Conservation (phyloP, 2,329 filamentous ascomycete genomes). For the Colletotrichum sp. region DNA sequence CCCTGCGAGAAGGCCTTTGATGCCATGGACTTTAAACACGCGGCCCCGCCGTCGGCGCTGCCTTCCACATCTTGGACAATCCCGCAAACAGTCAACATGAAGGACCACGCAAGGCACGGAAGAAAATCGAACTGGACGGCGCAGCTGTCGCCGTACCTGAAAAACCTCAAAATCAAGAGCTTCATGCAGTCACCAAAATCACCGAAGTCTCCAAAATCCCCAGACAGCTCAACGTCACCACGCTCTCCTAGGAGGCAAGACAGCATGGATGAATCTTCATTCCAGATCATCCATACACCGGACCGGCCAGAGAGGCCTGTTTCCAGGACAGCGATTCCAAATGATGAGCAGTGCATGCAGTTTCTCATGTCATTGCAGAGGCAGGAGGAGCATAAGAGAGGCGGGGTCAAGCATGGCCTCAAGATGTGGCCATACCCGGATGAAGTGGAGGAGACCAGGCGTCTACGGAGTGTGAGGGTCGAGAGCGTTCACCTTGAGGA, state of each 20-base stretch:
- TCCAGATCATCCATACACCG: constrained; percentile 18
- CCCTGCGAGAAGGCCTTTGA: neutral
- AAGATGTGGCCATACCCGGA: constrained; percentile 11
- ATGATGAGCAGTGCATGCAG: constrained; percentile 22
- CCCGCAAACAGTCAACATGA: constrained; percentile 18
- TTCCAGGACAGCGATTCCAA: constrained; percentile 16
- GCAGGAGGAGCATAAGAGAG: constrained; percentile 13
- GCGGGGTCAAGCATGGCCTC: neutral
- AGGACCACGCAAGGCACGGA: constrained; percentile 13
- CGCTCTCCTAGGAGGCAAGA: neutral
- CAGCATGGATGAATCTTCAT: neutral
- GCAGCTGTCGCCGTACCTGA: constrained; percentile 14
- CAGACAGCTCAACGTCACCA: neutral
- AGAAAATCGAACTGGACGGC: constrained; percentile 15
- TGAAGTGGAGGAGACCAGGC: constrained; percentile 1
- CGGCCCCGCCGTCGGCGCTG: constrained; percentile 5
- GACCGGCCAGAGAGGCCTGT: constrained; percentile 18
- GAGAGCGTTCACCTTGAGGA: constrained; percentile 17
- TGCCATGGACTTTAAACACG: constrained; percentile 18
- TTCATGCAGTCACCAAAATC: constrained; percentile 2
- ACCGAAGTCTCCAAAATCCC: neutral
- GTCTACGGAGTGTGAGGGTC: neutral
- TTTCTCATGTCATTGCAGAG: constrained; percentile 19
- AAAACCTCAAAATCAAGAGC: constrained; percentile 8
- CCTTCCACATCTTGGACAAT: constrained; percentile 7